These are phyloP conservation scores for Xylaria acuta DNA, from an alignment of 495 filamentous ascomycete species.

Conservation along the genomic window DNA sequence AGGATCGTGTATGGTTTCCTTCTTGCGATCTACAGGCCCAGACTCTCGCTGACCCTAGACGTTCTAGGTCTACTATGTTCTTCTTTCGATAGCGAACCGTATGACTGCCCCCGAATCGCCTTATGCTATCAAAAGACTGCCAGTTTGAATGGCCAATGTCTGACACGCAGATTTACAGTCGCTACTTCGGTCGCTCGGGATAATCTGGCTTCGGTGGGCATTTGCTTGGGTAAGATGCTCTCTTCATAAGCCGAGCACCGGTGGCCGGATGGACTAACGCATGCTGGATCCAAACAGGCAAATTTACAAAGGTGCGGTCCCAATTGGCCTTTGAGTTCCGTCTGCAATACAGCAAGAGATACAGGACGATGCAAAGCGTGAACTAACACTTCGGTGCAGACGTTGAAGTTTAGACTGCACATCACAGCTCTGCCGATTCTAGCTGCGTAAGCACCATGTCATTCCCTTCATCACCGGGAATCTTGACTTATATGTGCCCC, in stretches of 20 bases:
- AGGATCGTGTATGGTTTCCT: slow-evolving; percentile 54
- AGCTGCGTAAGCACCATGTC: slow-evolving; percentile 56
- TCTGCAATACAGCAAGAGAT: not conserved
- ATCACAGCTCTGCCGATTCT: slow-evolving; percentile 86
- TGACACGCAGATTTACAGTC: slow-evolving; percentile 41
- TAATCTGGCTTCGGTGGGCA: slow-evolving; percentile 82
- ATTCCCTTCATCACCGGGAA: not conserved
- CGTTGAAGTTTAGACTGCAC: slow-evolving; percentile 82
- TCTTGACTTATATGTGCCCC: not conserved
- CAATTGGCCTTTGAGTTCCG: not conserved
- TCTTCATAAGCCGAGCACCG: not conserved
- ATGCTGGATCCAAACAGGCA: slow-evolving; percentile 51
- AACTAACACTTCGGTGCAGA: slow-evolving; percentile 18
- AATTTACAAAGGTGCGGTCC: slow-evolving; percentile 81
- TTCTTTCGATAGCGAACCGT: slow-evolving; percentile 79
- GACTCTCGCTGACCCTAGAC: slow-evolving; percentile 4
- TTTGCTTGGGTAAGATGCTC: slow-evolving; percentile 65
- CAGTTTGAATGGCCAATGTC: not conserved
- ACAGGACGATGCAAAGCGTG: not conserved
- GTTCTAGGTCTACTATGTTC: slow-evolving; percentile 78
- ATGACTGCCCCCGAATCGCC: not conserved
- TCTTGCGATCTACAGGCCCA: not conserved
- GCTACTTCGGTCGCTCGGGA: slow-evolving; percentile 81
- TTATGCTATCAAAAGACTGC: not conserved
- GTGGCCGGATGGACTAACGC: not conserved